Percentiles rank a stretch among this genome's conserved stretches.
These are phyloP conservation scores for Naematelia encephala DNA, from an alignment of 768 basidiomycete species.

Conservation along the genomic window DNA sequence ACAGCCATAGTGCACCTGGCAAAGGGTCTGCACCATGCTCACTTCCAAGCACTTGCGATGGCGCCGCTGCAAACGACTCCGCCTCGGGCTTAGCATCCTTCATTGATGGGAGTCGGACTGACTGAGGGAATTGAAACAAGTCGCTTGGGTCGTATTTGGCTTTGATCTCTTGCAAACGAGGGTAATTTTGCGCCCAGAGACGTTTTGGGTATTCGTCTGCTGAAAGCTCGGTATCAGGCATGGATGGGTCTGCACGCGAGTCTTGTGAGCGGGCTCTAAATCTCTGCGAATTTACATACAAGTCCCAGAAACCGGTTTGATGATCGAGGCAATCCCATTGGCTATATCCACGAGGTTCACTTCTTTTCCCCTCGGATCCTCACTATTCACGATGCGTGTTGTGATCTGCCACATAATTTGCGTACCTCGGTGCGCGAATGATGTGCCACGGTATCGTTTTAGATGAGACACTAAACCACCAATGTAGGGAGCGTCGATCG, in stretches of 20 bases:
- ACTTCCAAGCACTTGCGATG: neutral
- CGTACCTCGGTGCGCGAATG: neutral
- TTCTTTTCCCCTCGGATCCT: neutral
- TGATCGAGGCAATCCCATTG: neutral
- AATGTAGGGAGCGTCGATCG: neutral
- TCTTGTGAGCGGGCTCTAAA: neutral
- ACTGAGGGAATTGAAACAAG: slow-evolving; percentile 33
- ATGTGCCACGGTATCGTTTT: neutral
- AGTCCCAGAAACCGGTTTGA: neutral
- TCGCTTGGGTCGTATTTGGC: slow-evolving; percentile 28
- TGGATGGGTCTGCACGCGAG: neutral
- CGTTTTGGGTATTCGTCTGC: neutral
- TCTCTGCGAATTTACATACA: neutral
- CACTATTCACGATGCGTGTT: neutral
- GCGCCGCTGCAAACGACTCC: neutral
- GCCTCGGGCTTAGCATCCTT: neutral
- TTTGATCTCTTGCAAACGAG: slow-evolving; percentile 52
- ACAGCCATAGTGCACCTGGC: neutral
- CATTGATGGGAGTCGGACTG: neutral
- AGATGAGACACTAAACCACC: neutral
- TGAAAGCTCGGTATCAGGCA: neutral
- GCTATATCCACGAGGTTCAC: neutral
- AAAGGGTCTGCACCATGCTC: neutral
- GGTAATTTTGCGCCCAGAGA: slow-evolving; percentile 43
- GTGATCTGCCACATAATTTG: neutral